A percentile compares a stretch with the other conserved stretches of the same genome.
These are phyloP conservation scores for Aureobasidium sp. DNA, from an alignment of 2,329 filamentous ascomycete species.

Conservation along the genomic window DNA sequence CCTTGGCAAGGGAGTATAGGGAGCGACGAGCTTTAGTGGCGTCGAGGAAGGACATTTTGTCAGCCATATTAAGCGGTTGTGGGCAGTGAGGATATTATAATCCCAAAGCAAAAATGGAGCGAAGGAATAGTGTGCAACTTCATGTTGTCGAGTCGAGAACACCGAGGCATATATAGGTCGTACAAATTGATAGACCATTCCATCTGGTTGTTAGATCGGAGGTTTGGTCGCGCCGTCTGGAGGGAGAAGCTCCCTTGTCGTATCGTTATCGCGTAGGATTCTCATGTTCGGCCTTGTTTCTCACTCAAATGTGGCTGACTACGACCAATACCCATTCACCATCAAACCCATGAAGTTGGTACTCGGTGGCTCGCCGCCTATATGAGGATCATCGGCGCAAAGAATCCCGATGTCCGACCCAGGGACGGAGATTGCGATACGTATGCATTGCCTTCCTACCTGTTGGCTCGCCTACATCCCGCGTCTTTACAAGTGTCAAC, in stretches of 20 bases:
- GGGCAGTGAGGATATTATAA: background rate
- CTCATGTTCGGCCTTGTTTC: background rate
- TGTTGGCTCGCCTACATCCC: too few relatives aligned
- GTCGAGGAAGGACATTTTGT: slow-evolving; percentile 20
- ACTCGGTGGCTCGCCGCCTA: background rate
- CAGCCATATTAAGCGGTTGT: background rate
- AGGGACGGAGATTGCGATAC: background rate
- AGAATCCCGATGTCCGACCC: background rate
- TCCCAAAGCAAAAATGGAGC: background rate
- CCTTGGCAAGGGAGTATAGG: slow-evolving; percentile 22
- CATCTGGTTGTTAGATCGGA: background rate
- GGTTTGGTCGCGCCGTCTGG: background rate
- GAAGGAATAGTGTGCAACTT: too few relatives aligned
- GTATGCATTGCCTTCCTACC: background rate
- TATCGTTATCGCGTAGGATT: background rate
- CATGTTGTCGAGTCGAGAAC: background rate
- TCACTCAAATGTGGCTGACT: background rate
- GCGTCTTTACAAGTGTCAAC: too few relatives aligned
- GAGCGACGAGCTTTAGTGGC: slow-evolving; percentile 25
- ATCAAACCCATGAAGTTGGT: background rate
- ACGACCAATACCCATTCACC: background rate
- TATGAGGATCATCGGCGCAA: background rate
- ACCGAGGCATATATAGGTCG: background rate
- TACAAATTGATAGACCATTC: background rate
- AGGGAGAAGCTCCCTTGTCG: background rate